Evolutionary conservation across 192 early-diverging fungal species (phyloP).

Genomic region (Spizellomyces sp.): DNA sequence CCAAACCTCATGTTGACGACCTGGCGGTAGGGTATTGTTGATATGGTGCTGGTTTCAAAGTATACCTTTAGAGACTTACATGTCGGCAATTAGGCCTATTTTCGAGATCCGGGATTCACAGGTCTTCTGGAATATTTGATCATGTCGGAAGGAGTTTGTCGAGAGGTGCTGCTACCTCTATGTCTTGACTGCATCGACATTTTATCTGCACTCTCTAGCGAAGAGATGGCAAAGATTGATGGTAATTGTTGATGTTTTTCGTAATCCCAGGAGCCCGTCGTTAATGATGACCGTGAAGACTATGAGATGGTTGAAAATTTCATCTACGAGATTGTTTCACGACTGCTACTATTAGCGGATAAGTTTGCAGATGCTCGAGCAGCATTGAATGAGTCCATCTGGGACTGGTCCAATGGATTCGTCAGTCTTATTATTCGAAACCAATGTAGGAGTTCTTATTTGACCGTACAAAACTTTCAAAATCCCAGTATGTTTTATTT

Average conservation of each 20-base stretch:
- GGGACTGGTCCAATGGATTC: conserved; percentile 19
- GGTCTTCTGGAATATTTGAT: conserved; percentile 12
- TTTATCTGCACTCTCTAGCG: not conserved
- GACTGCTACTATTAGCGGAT: conserved; percentile 20
- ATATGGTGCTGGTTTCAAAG: not conserved
- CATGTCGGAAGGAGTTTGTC: conserved; percentile 1
- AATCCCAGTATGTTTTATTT: too few species aligned
- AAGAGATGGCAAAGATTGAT: not conserved
- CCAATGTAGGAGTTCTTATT: not conserved
- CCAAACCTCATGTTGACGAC: conserved; percentile 11
- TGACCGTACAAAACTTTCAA: too few species aligned
- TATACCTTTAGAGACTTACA: not conserved
- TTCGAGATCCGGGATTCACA: conserved; percentile 7
- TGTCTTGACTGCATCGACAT: conserved; percentile 21
- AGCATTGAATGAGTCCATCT: conserved; percentile 7
- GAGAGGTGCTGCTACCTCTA: conserved; percentile 10
- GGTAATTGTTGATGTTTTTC: not conserved
- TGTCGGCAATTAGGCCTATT: conserved; percentile 3
- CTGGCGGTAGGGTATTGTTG: not conserved
- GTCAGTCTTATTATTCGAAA: not conserved
- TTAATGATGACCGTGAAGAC: conserved; percentile 9
- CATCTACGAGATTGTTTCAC: conserved; percentile 3
- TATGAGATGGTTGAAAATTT: conserved; percentile 8
- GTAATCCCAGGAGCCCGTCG: not conserved
- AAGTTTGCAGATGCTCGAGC: not conserved